A percentile compares a stretch with the other conserved stretches of the same genome.
Evolutionary conservation across 2,329 filamentous ascomycete genomes (phyloP).

Genomic region (Pseudogymnoascus sp.): DNA sequence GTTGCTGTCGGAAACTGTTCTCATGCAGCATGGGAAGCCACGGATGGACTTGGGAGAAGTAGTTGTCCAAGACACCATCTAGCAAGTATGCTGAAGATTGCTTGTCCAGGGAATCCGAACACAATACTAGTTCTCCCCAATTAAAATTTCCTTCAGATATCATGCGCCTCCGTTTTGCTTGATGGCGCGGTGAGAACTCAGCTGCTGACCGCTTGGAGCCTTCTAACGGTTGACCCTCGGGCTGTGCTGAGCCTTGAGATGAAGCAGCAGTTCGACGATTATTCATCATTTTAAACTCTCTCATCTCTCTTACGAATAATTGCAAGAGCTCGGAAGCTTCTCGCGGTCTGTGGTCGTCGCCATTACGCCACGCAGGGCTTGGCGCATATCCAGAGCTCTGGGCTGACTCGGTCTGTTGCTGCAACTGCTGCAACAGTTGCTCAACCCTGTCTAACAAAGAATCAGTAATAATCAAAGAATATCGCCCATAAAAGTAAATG

Average conservation of each 20-base stretch:
- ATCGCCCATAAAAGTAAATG: slow-evolving; percentile 7
- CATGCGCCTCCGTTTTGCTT: slow-evolving; percentile 3
- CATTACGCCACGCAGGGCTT: slow-evolving; percentile 5
- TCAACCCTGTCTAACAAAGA: slow-evolving; percentile 19
- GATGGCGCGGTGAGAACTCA: background rate
- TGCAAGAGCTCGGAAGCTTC: background rate
- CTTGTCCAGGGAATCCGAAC: slow-evolving; percentile 6
- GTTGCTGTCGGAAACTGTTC: slow-evolving; percentile 14
- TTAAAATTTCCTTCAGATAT: background rate
- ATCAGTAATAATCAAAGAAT: slow-evolving; percentile 17
- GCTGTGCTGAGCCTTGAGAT: background rate
- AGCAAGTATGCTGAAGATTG: slow-evolving; percentile 17
- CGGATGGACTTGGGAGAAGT: slow-evolving; percentile 26
- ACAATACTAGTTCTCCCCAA: slow-evolving; percentile 8
- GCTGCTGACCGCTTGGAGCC: background rate
- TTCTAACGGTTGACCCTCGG: background rate
- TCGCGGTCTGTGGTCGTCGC: background rate
- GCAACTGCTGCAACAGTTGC: slow-evolving; percentile 7
- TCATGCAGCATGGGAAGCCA: slow-evolving; percentile 34
- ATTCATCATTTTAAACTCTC: background rate
- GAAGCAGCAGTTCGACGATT: background rate
- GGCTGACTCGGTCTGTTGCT: slow-evolving; percentile 1
- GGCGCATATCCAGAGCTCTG: background rate
- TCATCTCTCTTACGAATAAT: background rate
- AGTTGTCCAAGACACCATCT: slow-evolving; percentile 28